Evolutionary conservation across 2,329 filamentous ascomycete species (phyloP), one percentile per base, ranked within the genome.

Genomic region (Fusarium nematophilum): DNA sequence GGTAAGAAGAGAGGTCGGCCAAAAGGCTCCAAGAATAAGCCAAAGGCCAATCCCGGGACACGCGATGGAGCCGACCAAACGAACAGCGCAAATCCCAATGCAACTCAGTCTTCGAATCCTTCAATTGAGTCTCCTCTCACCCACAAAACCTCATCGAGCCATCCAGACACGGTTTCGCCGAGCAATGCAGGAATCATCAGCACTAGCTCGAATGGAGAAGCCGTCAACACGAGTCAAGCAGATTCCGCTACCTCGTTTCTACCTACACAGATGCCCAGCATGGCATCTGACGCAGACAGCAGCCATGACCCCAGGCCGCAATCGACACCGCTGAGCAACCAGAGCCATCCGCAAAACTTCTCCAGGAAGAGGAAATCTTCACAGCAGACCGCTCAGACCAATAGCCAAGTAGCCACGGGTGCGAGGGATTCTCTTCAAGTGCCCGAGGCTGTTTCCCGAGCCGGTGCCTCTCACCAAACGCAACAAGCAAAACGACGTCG

Each of bases 21-120:
- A 1, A 83, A 79, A 51, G 80, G 80, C 1, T 79, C 80, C 11
- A 81, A 77, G 57, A 80, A 78, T 47, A 77, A 78, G 25, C 68
- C 72, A 13, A 80, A 74, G 51, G 59, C 71, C 7, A 59, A 45
- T 4, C 26, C 47, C 11, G 62, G 53, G 14, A 39, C 47, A 27
- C 38, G 25, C 33, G 49, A 57, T 26, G 53, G 25, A 8, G 26
- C 38, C 11, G 48, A 49, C 7, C 27, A 38, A 4, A 25, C 31
- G 3, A 27, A 47, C 29, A 27, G 51, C 10, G 29, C 21, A 17
- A 36, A 18, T 25, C n/a, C 13, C 31, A 15, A 13, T 21, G 13
- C 27, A 58, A 15, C 53, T 23, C 36, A 43, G 10, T 33, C 47
- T 46, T 38, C 44, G 34, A 33, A 25, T 18, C 21, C 45, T 10